These are phyloP conservation scores for Monilinia vaccinii-corymbosi DNA, from an alignment of 2,329 filamentous ascomycete species.

Conservation along the genomic window DNA sequence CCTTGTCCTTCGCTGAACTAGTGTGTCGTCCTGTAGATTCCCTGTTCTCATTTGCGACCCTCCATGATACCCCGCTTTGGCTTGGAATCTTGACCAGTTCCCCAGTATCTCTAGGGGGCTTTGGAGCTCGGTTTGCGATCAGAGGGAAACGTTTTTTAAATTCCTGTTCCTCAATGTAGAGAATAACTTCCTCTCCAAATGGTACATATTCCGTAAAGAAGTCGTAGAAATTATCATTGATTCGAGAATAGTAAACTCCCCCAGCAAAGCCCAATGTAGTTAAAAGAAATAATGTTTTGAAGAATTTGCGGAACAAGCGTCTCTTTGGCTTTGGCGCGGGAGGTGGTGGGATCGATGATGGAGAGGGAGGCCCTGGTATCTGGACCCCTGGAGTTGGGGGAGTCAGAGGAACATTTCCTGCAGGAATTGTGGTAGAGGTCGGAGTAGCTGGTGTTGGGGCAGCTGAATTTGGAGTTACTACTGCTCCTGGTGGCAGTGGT, in stretches of 20 bases:
- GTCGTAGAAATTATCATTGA: constrained; percentile 97
- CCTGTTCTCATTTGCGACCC: constrained; percentile 54
- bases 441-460: constrained; percentile 26
- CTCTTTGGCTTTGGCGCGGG: constrained; percentile 46
- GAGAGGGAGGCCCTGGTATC: constrained; percentile 29
- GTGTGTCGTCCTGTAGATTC: constrained; percentile 47
- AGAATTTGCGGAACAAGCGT: constrained; percentile 65
- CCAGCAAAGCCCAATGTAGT: constrained; percentile 73
- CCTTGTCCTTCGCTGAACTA: constrained; percentile 37
- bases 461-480: constrained; percentile 18
- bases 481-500: constrained; percentile 30
- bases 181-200: constrained; percentile 86
- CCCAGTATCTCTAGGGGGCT: constrained; percentile 43
- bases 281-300: constrained; percentile 69
- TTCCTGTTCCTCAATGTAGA: constrained; percentile 92
- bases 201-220: constrained; percentile 97
- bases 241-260: constrained; percentile 83
- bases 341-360: constrained; percentile 33
- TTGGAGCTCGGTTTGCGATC: constrained; percentile 27
- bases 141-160: constrained; percentile 77
- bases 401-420: constrained; percentile 39
- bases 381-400: constrained; percentile 33
- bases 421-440: constrained; percentile 37
- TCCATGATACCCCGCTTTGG: constrained; percentile 78
- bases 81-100: constrained; percentile 74